Evolutionary conservation across 2,329 filamentous ascomycete species (phyloP).

Genomic region (Cytospora mali): DNA sequence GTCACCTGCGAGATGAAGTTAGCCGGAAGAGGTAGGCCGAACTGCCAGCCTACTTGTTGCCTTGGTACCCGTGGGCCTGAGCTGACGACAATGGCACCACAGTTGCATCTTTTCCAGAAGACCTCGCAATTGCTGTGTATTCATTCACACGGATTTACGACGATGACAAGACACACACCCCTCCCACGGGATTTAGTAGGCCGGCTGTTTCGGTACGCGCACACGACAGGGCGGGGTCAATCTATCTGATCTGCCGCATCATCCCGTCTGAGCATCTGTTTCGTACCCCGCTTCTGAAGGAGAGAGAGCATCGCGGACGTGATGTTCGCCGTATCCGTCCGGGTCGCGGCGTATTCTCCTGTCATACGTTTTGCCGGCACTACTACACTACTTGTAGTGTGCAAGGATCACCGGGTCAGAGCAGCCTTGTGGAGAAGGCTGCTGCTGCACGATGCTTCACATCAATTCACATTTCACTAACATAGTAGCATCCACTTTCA

Average conservation of each 20-base stretch:
- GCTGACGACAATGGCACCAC: slow-evolving; percentile 9
- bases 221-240: slow-evolving; percentile 1
- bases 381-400: background rate
- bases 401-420: background rate
- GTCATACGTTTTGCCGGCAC: background rate
- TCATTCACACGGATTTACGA: background rate
- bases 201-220: slow-evolving; percentile 7
- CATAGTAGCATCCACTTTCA: slow-evolving; percentile 11
- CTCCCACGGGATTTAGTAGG: slow-evolving; percentile 12
- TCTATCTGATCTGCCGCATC: slow-evolving; percentile 10
- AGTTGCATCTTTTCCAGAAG: slow-evolving; percentile 5
- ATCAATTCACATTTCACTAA: background rate
- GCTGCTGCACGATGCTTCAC: background rate
- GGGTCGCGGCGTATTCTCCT: background rate
- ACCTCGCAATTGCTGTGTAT: background rate
- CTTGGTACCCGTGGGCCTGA: background rate
- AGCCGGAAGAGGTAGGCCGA: slow-evolving; percentile 2
- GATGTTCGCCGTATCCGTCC: background rate
- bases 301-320: too few species aligned
- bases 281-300: too few species aligned
- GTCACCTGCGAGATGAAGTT: background rate
- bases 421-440: background rate
- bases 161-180: background rate
- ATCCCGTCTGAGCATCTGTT: background rate
- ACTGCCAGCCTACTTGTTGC: background rate